Evolutionary conservation across 805 yeast species (phyloP).

Genomic region (Hagleromyces aurorensis): DNA sequence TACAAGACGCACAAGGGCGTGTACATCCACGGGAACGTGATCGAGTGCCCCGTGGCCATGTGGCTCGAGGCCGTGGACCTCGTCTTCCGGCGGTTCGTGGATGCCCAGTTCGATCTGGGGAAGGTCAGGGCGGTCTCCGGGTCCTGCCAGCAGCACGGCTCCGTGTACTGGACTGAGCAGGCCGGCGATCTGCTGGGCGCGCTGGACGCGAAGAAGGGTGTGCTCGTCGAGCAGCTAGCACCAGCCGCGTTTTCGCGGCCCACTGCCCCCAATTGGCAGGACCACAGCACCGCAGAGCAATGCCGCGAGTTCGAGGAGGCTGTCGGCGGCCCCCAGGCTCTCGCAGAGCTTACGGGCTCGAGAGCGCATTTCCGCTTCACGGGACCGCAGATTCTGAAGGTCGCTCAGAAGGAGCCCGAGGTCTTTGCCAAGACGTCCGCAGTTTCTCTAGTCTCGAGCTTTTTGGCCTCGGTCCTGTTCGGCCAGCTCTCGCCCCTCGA

Average conservation of each 20-base stretch:
- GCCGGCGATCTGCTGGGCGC: conserved; percentile 37
- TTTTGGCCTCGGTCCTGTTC: conserved; percentile 61
- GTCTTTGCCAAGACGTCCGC: conserved; percentile 48
- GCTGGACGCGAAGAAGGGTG: conserved; percentile 27
- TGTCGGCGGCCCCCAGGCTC: conserved; percentile 47
- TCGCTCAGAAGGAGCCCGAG: conserved; percentile 44
- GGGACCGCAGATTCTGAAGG: conserved; percentile 81
- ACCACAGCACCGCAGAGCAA: conserved; percentile 75
- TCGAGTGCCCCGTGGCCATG: conserved; percentile 78
- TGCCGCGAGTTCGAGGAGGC: conserved; percentile 49
- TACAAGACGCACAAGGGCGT: conserved; percentile 76
- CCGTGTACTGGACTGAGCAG: conserved; percentile 64
- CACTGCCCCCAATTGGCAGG: conserved; percentile 90
- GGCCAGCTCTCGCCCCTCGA: conserved; percentile 63
- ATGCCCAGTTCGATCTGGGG: conserved; percentile 48
- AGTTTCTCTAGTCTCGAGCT: conserved; percentile 72
- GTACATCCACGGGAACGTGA: conserved; percentile 42
- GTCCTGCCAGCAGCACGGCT: conserved; percentile 89
- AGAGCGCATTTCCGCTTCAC: conserved; percentile 85
- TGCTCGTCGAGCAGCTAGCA: conserved; percentile 41
- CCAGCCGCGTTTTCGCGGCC: conserved; percentile 51
- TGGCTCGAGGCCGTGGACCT: conserved; percentile 81
- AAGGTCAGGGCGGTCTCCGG: conserved; percentile 66
- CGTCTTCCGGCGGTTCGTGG: conserved; percentile 43
- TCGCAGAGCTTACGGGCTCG: conserved; percentile 73